phyloP scores from a whole-genome alignment of 257 asterid species.

The Nicotiana knightiana region DNA sequence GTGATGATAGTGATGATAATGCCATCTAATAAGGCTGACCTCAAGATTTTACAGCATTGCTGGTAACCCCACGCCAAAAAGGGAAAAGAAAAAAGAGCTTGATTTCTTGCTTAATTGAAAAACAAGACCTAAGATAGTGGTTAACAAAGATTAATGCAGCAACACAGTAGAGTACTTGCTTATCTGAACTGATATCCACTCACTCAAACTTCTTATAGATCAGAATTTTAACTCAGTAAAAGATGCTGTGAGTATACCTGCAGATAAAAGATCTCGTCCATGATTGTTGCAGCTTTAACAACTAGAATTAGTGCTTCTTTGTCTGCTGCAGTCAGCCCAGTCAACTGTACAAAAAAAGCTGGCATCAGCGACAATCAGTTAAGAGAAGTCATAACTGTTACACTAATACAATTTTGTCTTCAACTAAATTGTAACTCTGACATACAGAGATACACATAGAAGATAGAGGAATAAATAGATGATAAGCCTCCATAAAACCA shows the following conservation, averaged over 20 bases:
- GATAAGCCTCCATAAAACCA: not conserved
- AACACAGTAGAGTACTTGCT: not conserved
- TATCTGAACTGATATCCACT: not conserved
- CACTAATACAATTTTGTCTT: not conserved
- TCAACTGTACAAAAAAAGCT: constrained; percentile 38
- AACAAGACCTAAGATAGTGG: not conserved
- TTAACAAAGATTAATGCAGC: not conserved
- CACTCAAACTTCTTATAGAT: not conserved
- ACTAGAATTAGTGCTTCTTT: constrained; percentile 57
- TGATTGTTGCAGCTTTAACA: constrained; percentile 68
- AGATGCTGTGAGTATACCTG: constrained; percentile 47
- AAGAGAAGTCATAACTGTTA: constrained; percentile 2
- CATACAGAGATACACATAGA: not conserved
- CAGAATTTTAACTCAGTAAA: not conserved
- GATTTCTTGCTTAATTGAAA: not conserved
- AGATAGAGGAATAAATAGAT: not conserved
- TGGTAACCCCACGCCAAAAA: not conserved
- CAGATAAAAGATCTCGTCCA: constrained; percentile 66
- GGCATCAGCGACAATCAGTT: not conserved
- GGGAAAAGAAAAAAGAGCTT: not conserved
- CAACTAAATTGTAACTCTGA: not conserved
- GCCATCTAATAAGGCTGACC: not conserved
- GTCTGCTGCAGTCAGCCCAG: constrained; percentile 66
- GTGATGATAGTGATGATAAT: not conserved
- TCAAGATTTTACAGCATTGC: not conserved